Evolutionary conservation across 164 flowering plant species (phyloP), one percentile per base, ranked within the genome.

Genomic region (Vitis labrusca): DNA sequence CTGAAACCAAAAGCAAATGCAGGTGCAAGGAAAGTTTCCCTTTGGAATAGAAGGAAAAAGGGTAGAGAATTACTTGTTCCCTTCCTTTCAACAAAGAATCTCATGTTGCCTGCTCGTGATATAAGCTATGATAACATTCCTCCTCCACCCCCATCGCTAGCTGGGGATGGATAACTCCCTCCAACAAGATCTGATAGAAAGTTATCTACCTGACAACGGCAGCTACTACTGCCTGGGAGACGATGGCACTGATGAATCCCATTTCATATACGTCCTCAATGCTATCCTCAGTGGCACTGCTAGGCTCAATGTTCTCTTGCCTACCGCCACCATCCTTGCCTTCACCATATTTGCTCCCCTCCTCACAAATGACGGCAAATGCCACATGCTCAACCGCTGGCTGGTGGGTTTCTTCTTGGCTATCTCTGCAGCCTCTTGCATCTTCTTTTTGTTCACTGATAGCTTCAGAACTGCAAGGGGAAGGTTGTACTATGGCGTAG

Each of bases 301-400:
- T 8, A 73, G 88, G 11, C 89, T 88, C 82, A 86, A 86, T 44
- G 69, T 83, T 65, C 88, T 86, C 17, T 58, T 85, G 29, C 92
- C 89, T 9, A 83, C 85, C 1, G 87, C 83, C 10, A 86, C 87
- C 32, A 83, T 88, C 71, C 84, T 88, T 1, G 80, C 86, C 67
- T 88, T 86, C 88, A 73, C 87, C 75, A 80, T 88, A 48, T 85
- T 88, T 30, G 73, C 87, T 19, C 92, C 92, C 9, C 62, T 88
- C 53, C 71, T 86, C 2, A 86, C 90, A 30, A 80, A 83, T 15
- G 81, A 86, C 17, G 92, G 88, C n/a, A n/a, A 72, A 53, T 88
- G 92, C 72, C 58, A 64, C 44, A 49, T 53, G 0, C 29, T 82
- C 1, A 79, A 78, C 76, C 78, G 77, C 13, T 80, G 84, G 87